Conservation (phyloP, 75 land plant genomes). For the Pseudotsuga menziesii region DNA sequence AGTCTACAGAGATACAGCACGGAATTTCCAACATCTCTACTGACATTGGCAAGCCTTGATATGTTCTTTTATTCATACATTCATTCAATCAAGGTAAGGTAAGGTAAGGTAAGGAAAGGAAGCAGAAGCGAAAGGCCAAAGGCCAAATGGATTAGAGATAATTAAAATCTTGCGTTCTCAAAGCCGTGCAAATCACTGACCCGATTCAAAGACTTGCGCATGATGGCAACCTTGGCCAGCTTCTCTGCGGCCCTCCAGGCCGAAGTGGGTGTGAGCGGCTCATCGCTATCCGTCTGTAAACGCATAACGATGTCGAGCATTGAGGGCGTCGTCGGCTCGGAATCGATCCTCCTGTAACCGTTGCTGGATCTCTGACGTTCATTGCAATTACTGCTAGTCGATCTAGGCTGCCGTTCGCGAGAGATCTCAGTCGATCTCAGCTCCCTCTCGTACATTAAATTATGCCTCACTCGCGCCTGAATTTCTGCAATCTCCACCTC, state of each 20-base stretch:
- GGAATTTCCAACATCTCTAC: too few relatives aligned
- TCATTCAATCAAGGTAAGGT: not conserved
- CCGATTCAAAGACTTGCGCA: slow-evolving; percentile 14
- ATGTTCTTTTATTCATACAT: too few relatives aligned
- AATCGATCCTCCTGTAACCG: slow-evolving; percentile 21
- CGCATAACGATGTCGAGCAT: slow-evolving; percentile 19
- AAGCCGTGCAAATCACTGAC: slow-evolving; percentile 16
- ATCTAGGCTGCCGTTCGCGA: not conserved
- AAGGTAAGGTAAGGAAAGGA: not conserved
- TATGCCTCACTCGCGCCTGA: slow-evolving; percentile 18
- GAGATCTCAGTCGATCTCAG: not conserved
- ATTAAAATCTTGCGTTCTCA: slow-evolving; percentile 17
- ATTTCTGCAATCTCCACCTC: slow-evolving; percentile 29
- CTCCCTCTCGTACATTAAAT: slow-evolving; percentile 5
- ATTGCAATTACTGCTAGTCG: too few relatives aligned
- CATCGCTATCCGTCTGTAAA: slow-evolving; percentile 9
- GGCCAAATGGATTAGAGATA: not conserved
- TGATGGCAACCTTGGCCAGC: slow-evolving; percentile 16
- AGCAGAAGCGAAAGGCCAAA: not conserved
- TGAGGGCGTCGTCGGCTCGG: slow-evolving; percentile 17
- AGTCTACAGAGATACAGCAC: too few relatives aligned
- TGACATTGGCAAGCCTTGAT: too few relatives aligned
- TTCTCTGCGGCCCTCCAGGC: slow-evolving; percentile 16
- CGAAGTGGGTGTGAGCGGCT: slow-evolving; percentile 11
- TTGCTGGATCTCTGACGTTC: not conserved